phyloP scores from a whole-genome alignment of 2,329 filamentous ascomycete species.

The Xylaria sp. region DNA sequence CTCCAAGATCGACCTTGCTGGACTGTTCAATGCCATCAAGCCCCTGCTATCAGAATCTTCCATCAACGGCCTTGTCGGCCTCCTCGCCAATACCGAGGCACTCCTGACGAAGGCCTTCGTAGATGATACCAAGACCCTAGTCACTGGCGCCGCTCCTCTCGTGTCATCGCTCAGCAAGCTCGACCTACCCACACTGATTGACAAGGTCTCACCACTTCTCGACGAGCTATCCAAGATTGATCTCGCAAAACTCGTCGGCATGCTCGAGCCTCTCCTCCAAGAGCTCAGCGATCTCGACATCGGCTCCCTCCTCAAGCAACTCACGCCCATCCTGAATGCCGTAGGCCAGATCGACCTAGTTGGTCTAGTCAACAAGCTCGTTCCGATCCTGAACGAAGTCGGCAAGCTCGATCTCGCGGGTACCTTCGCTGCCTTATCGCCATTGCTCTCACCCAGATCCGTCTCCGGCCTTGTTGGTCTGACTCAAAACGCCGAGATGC shows the following conservation, averaged over 20 bases:
- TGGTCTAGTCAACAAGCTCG: conserved; percentile 28
- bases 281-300: conserved; percentile 33
- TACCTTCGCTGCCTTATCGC: conserved; percentile 32
- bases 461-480: conserved; percentile 36
- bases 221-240: conserved; percentile 23
- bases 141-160: conserved; percentile 28
- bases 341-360: conserved; percentile 32
- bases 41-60: conserved; percentile 33
- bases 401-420: conserved; percentile 32
- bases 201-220: conserved; percentile 31
- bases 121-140: conserved; percentile 27
- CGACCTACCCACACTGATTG: conserved; percentile 31
- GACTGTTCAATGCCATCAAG: conserved; percentile 31
- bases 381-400: conserved; percentile 32
- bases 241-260: conserved; percentile 29
- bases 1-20: conserved; percentile 28
- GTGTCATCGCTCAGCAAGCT: conserved; percentile 30
- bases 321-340: conserved; percentile 32
- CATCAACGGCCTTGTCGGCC: conserved; percentile 30
- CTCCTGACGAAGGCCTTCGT: conserved; percentile 29
- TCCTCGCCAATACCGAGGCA: conserved; percentile 32
- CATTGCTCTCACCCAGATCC: conserved; percentile 33
- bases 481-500: conserved; percentile 36
- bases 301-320: conserved; percentile 32
- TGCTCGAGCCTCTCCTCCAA: conserved; percentile 32